Conservation (phyloP, 352 stramenopile species). For the Globisporangium irregulare region DNA sequence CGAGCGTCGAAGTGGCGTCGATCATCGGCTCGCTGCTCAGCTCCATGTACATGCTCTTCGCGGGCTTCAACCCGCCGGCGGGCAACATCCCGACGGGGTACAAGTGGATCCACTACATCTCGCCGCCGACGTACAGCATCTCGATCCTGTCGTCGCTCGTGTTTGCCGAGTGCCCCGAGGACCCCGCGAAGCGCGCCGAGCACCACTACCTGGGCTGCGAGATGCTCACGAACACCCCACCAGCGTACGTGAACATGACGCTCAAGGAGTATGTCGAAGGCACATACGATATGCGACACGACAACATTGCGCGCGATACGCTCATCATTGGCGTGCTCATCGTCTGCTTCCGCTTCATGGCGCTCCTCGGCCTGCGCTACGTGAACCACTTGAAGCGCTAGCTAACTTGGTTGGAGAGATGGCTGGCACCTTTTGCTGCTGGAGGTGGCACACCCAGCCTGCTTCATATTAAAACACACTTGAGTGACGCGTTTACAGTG, state of each 20-base stretch:
- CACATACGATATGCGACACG: slow-evolving; percentile 35
- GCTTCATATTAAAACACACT: neutral
- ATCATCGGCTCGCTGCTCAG: slow-evolving; percentile 45
- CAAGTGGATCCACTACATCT: slow-evolving; percentile 61
- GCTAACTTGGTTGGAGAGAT: too few relatives aligned
- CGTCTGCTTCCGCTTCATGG: slow-evolving; percentile 40
- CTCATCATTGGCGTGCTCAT: slow-evolving; percentile 38
- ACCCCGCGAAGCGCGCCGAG: slow-evolving; percentile 3
- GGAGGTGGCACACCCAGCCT: neutral
- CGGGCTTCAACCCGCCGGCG: slow-evolving; percentile 44
- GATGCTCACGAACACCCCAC: slow-evolving; percentile 25
- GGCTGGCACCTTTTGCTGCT: neutral
- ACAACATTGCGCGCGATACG: slow-evolving; percentile 28
- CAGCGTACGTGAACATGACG: slow-evolving; percentile 26
- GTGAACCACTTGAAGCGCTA: slow-evolving; percentile 54
- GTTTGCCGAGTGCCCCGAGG: slow-evolving; percentile 35
- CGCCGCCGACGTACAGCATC: slow-evolving; percentile 44
- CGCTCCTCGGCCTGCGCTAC: slow-evolving; percentile 45
- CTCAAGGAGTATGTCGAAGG: slow-evolving; percentile 42
- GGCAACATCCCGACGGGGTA: slow-evolving; percentile 41
- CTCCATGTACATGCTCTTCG: slow-evolving; percentile 61
- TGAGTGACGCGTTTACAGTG: neutral
- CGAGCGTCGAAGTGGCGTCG: slow-evolving; percentile 40
- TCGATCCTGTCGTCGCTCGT: slow-evolving; percentile 33
- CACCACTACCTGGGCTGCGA: slow-evolving; percentile 28